Evolutionary conservation across 805 yeast species (phyloP).

Genomic region (Phaffomyces thermotolerans): DNA sequence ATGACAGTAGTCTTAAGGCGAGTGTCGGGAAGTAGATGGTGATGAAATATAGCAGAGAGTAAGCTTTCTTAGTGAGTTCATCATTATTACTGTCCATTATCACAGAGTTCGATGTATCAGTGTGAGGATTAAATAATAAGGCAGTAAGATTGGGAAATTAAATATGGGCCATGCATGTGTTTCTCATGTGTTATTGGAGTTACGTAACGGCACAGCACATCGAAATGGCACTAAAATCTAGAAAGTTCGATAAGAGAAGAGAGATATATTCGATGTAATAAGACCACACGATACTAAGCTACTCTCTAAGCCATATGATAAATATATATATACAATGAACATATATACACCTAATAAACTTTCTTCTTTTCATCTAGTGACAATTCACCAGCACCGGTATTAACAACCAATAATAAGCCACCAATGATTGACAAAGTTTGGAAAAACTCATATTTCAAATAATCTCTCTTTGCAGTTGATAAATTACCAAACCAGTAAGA

Average conservation of each 20-base stretch:
- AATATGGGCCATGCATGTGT: no score
- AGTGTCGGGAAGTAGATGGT: slow-evolving; percentile 25
- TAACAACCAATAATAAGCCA: slow-evolving; percentile 82
- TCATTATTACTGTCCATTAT: not conserved
- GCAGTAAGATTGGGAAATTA: no score
- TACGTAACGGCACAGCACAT: no score
- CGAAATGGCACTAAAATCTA: no score
- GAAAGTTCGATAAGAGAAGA: no score
- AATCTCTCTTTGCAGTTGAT: slow-evolving; percentile 74
- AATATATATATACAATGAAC: not conserved
- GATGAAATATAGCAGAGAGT: slow-evolving; percentile 5
- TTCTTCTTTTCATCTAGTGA: slow-evolving; percentile 95
- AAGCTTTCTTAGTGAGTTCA: not conserved
- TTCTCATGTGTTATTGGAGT: no score
- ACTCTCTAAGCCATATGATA: no score
- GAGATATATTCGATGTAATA: no score
- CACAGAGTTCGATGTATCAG: no score
- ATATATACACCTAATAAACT: slow-evolving; percentile 43
- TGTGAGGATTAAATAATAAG: no score
- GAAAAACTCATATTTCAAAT: slow-evolving; percentile 84
- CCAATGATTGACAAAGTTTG: slow-evolving; percentile 94
- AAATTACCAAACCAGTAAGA: slow-evolving; percentile 75
- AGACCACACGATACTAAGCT: no score
- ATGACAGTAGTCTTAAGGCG: slow-evolving; percentile 26
- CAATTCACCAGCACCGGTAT: slow-evolving; percentile 94